Percentiles rank a stretch among this genome's conserved stretches.
Conservation (phyloP, 805 yeast species). For the Kuraishia ogatae region DNA sequence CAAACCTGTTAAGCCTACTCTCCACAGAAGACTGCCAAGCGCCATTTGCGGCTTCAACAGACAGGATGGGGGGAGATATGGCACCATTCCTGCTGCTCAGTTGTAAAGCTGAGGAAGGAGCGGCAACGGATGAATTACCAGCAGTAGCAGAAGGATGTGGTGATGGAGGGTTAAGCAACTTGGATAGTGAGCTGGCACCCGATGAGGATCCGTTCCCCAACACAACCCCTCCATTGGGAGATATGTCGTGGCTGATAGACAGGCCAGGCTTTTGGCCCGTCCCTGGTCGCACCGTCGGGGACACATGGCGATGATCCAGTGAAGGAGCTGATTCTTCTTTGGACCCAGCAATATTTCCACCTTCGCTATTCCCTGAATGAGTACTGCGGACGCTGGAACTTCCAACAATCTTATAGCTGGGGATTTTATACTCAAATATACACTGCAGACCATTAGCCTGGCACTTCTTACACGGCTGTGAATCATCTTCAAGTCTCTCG, state of each 20-base stretch:
- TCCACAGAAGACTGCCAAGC: constrained; percentile 29
- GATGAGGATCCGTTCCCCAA: not conserved
- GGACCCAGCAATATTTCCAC: constrained; percentile 1
- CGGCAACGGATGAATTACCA: too few relatives aligned
- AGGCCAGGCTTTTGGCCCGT: too few relatives aligned
- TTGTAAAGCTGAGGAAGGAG: too few relatives aligned
- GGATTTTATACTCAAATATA: constrained; percentile 46
- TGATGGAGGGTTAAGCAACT: not conserved
- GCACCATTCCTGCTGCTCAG: too few relatives aligned
- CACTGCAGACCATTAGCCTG: constrained; percentile 42
- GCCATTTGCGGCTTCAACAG: too few relatives aligned
- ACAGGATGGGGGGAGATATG: too few relatives aligned
- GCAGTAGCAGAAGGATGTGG: not conserved
- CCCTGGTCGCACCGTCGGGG: too few relatives aligned
- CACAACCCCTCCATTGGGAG: too few relatives aligned
- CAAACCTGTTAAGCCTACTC: constrained; percentile 28
- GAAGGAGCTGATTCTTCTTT: not conserved
- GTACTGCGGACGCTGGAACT: constrained; percentile 10
- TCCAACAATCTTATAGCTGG: constrained; percentile 27
- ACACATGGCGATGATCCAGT: too few relatives aligned
- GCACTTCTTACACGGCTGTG: constrained; percentile 53
- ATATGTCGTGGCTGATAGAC: too few relatives aligned
- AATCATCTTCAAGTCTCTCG: constrained; percentile 30
- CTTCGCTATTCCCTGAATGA: too few relatives aligned
- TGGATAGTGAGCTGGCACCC: not conserved